Percentiles rank a stretch among this genome's conserved stretches.
Evolutionary conservation across 2,329 filamentous ascomycete genomes (phyloP).

Genomic region (Paracorniculantispora psalliotae): DNA sequence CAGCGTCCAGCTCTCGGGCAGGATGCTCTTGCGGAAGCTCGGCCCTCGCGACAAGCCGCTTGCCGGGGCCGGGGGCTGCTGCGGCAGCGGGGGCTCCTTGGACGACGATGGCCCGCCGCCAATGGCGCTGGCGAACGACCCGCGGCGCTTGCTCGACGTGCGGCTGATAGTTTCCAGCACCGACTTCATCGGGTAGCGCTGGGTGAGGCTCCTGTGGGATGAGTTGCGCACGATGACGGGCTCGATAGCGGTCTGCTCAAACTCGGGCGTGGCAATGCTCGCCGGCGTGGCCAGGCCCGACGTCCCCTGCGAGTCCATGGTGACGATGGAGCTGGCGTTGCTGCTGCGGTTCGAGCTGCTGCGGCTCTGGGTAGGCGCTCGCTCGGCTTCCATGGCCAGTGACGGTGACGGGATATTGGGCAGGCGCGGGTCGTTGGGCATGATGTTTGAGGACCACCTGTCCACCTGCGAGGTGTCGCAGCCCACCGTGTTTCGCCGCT

Average conservation of each 20-base stretch:
- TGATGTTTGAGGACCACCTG: constrained; percentile 21
- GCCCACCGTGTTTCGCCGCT: constrained; percentile 9
- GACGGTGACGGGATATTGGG: background rate
- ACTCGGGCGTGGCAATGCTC: background rate
- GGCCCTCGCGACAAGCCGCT: background rate
- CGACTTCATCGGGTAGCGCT: constrained; percentile 12
- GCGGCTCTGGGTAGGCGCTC: background rate
- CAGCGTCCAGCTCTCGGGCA: constrained; percentile 17
- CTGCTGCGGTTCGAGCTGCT: constrained; percentile 4
- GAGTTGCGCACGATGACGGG: constrained; percentile 14
- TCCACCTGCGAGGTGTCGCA: constrained; percentile 21
- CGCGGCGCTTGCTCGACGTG: constrained; percentile 5
- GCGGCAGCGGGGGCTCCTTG: constrained; percentile 9
- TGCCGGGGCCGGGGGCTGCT: background rate
- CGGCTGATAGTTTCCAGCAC: constrained; percentile 9
- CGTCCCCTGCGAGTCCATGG: background rate
- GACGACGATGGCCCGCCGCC: too few species aligned
- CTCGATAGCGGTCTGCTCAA: background rate
- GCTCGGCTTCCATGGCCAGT: background rate
- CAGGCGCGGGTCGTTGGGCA: background rate
- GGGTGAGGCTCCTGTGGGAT: constrained; percentile 12
- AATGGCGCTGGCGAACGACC: background rate
- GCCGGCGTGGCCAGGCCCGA: background rate
- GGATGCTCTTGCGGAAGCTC: constrained; percentile 17
- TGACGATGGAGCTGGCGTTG: background rate